A percentile compares a stretch with the other conserved stretches of the same genome.
Evolutionary conservation across 495 filamentous ascomycete genomes (phyloP).

Genomic region (Penicillium tannophilum): DNA sequence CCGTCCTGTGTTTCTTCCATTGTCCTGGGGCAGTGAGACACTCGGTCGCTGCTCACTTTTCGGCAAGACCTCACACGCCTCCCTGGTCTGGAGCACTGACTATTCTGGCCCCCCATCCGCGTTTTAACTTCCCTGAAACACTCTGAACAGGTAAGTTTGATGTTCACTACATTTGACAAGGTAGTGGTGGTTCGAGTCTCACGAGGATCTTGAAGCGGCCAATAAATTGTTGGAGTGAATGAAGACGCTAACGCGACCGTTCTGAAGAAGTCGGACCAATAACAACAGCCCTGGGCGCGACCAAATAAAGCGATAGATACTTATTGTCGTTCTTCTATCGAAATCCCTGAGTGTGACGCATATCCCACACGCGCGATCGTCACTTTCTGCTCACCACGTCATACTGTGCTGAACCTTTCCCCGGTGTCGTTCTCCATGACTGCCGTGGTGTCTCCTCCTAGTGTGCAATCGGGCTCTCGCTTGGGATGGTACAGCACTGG

Average conservation of each 20-base stretch:
- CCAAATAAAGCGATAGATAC: background rate
- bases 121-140: slow-evolving; percentile 11
- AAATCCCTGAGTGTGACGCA: background rate
- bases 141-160: slow-evolving; percentile 18
- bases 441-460: slow-evolving; percentile 92
- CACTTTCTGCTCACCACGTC: slow-evolving; percentile 7
- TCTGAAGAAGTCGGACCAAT: slow-evolving; percentile 24
- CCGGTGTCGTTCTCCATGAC: slow-evolving; percentile 71
- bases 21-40: slow-evolving; percentile 32
- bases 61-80: slow-evolving; percentile 40
- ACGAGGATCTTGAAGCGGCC: slow-evolving; percentile 1
- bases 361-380: background rate
- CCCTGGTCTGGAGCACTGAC: slow-evolving; percentile 34
- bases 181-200: slow-evolving; percentile 6
- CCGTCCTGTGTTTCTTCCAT: slow-evolving; percentile 39
- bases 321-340: background rate
- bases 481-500: slow-evolving; percentile 61
- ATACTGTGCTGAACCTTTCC: slow-evolving; percentile 17
- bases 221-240: background rate
- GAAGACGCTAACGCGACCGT: slow-evolving; percentile 34
- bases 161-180: background rate
- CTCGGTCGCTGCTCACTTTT: slow-evolving; percentile 37
- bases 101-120: slow-evolving; percentile 7
- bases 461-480: slow-evolving; percentile 73
- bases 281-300: slow-evolving; percentile 16